These are phyloP conservation scores for Rhypophila decipiens DNA, from an alignment of 495 filamentous ascomycete species.

Conservation along the genomic window DNA sequence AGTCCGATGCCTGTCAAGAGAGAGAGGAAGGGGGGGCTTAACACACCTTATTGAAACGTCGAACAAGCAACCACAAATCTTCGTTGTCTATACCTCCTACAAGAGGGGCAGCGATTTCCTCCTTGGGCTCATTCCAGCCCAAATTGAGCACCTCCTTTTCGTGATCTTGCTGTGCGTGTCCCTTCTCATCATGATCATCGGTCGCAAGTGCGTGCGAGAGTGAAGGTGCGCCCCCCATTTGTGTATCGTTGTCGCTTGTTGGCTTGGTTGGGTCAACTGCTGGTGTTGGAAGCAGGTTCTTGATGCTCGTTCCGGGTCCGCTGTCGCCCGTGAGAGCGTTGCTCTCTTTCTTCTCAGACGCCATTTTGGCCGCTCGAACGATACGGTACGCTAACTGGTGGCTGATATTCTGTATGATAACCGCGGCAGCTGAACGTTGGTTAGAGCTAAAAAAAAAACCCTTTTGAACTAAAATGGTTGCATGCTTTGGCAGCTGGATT, in stretches of 20 bases:
- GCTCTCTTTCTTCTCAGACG: neutral
- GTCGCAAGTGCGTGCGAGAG: slow-evolving; percentile 32
- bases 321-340: slow-evolving; percentile 14
- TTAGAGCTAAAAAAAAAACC: no score
- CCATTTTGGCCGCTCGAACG: slow-evolving; percentile 4
- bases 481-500: neutral
- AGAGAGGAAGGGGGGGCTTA: neutral
- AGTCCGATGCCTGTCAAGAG: neutral
- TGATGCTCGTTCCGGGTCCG: slow-evolving; percentile 18
- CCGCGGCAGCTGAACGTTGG: neutral
- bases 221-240: slow-evolving; percentile 19
- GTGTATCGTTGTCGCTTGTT: slow-evolving; percentile 13
- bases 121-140: slow-evolving; percentile 63
- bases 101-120: slow-evolving; percentile 53
- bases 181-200: slow-evolving; percentile 26
- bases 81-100: slow-evolving; percentile 75
- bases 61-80: slow-evolving; percentile 72
- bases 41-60: slow-evolving; percentile 76
- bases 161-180: slow-evolving; percentile 25
- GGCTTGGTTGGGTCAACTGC: slow-evolving; percentile 21
- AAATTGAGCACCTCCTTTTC: slow-evolving; percentile 54
- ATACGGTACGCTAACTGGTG: neutral
- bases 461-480: neutral
- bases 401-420: neutral
- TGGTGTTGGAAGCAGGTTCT: slow-evolving; percentile 31